A percentile compares a stretch with the other conserved stretches of the same genome.
Evolutionary conservation across 108 stramenopile species (phyloP).

Genomic region (Skeletonema potamos): DNA sequence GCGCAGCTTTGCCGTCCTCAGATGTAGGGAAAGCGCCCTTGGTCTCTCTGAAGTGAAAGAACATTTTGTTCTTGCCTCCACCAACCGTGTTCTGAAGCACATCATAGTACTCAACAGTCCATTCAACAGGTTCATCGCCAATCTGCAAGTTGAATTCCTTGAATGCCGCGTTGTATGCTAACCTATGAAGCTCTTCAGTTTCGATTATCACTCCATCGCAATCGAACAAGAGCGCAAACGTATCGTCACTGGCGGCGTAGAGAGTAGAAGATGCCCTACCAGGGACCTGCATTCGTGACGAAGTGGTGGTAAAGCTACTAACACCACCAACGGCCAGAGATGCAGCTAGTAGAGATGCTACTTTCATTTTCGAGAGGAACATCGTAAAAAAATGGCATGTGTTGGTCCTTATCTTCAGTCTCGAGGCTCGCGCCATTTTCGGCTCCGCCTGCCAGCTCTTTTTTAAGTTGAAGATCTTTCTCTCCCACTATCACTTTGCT

Average conservation of each 20-base stretch:
- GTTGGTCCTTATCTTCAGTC: neutral
- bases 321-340: neutral
- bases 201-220: constrained; percentile 94
- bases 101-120: constrained; percentile 85
- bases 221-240: constrained; percentile 83
- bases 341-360: constrained; percentile 5
- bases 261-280: neutral
- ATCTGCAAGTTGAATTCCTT: constrained; percentile 60
- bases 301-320: neutral
- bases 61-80: constrained; percentile 91
- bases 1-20: constrained; percentile 50
- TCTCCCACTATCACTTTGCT: neutral
- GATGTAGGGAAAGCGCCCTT: constrained; percentile 55
- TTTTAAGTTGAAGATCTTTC: neutral
- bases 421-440: neutral
- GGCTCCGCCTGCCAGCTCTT: neutral
- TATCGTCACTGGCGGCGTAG: constrained; percentile 5
- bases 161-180: constrained; percentile 89
- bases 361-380: neutral
- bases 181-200: constrained; percentile 91
- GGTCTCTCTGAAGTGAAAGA: constrained; percentile 78
- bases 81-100: constrained; percentile 89
- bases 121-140: constrained; percentile 72
- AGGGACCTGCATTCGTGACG: neutral
- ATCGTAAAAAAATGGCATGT: neutral